phyloP scores from a whole-genome alignment of 257 asterid species.

The Echium plantagineum region DNA sequence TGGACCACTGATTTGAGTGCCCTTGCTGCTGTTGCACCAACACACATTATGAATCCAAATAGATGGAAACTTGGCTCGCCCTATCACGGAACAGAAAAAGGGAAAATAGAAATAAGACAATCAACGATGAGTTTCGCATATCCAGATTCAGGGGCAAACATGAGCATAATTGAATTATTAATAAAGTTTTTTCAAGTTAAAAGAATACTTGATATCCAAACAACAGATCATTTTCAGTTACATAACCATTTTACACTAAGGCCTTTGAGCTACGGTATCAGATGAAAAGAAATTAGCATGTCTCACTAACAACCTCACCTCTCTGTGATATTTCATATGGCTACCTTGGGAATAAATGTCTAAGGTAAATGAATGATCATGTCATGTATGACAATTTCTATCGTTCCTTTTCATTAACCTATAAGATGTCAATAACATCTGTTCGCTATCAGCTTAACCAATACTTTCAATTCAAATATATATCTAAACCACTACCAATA shows the following conservation, averaged over 20 bases:
- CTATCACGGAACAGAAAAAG: constrained; percentile 20
- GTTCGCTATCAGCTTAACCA: too few relatives aligned
- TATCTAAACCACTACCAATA: too few relatives aligned
- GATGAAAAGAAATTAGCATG: too few relatives aligned
- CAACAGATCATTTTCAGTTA: not conserved
- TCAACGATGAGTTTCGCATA: not conserved
- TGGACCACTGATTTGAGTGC: constrained; percentile 88
- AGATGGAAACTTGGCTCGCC: constrained; percentile 91
- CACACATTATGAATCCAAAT: constrained; percentile 73
- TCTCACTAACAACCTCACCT: not conserved
- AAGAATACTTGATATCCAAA: not conserved
- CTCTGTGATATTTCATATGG: not conserved
- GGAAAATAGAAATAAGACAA: not conserved
- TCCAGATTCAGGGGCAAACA: too few relatives aligned
- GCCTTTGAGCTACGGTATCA: not conserved
- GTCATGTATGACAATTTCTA: not conserved
- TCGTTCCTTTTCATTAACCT: too few relatives aligned
- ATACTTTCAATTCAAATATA: too few relatives aligned
- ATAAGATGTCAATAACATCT: too few relatives aligned
- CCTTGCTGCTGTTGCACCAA: constrained; percentile 89
- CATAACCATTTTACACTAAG: too few relatives aligned
- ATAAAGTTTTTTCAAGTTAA: not conserved
- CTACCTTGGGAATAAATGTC: not conserved
- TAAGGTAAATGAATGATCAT: not conserved
- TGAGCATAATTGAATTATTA: not conserved